Percentiles rank a stretch among this genome's conserved stretches.
Conservation (phyloP, 2,329 filamentous ascomycete species). For the Colletotrichum gloeosporioides region DNA sequence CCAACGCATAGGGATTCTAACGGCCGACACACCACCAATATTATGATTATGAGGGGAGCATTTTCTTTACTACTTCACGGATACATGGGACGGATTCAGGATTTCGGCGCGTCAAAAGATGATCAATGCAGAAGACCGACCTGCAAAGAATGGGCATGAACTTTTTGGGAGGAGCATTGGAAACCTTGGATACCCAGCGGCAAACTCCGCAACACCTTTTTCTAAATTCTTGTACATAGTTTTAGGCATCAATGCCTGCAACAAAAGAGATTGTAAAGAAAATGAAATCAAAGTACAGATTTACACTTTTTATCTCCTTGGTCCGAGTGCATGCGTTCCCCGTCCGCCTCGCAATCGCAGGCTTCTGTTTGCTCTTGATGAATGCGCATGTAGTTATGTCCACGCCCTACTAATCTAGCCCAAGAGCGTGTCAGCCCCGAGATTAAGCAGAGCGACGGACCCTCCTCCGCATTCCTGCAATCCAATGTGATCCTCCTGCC, state of each 20-base stretch:
- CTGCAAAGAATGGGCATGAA: not conserved
- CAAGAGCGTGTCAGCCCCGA: not conserved
- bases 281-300: not conserved
- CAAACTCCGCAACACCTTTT: not conserved
- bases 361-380: too few species aligned
- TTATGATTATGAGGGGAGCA: not conserved
- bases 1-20: not conserved
- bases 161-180: not conserved
- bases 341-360: not conserved
- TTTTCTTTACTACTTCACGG: not conserved
- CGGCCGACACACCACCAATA: not conserved
- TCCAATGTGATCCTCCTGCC: not conserved
- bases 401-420: not conserved
- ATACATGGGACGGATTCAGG: not conserved
- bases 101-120: not conserved
- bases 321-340: not conserved
- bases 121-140: not conserved
- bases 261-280: not conserved
- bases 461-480: not conserved
- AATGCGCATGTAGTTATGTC: not conserved
- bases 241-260: not conserved
- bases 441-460: not conserved
- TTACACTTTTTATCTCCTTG: not conserved
- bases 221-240: not conserved
- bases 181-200: not conserved